Conservation (phyloP, 2,329 filamentous ascomycete species). For the Penicillium sp. region DNA sequence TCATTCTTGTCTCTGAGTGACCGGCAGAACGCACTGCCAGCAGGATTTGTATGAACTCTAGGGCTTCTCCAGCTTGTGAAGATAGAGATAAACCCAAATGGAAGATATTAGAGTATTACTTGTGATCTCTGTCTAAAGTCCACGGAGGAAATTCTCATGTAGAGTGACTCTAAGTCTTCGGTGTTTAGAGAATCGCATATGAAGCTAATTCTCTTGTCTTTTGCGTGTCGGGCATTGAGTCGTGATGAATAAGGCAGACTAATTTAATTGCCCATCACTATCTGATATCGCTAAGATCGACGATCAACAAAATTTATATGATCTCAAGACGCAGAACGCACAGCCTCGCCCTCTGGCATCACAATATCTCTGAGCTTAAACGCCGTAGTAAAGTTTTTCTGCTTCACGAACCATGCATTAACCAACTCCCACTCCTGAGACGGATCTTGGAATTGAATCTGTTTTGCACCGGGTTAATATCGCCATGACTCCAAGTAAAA, state of each 20-base stretch:
- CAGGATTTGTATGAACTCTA: too few relatives aligned
- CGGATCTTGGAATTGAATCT: conserved; percentile 9
- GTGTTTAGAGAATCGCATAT: too few relatives aligned
- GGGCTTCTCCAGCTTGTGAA: too few relatives aligned
- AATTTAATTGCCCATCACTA: not conserved
- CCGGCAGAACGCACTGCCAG: too few relatives aligned
- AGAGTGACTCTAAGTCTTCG: too few relatives aligned
- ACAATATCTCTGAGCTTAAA: conserved; percentile 10
- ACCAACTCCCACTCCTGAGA: conserved; percentile 7
- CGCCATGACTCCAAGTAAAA: not conserved
- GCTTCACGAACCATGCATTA: conserved; percentile 13
- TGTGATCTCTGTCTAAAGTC: too few relatives aligned
- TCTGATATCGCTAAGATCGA: not conserved
- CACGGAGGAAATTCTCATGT: too few relatives aligned
- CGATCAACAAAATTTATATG: not conserved
- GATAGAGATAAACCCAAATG: too few relatives aligned
- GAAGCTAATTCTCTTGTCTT: too few relatives aligned
- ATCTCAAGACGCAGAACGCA: not conserved
- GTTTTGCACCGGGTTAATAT: not conserved
- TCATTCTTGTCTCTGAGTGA: not conserved
- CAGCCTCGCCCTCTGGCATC: not conserved
- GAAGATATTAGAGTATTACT: too few relatives aligned
- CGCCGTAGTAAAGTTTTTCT: conserved; percentile 7
- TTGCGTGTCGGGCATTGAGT: too few relatives aligned
- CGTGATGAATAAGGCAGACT: too few relatives aligned